Percentiles rank a stretch among this genome's conserved stretches.
phyloP scores from a whole-genome alignment of 805 yeast species.

The Torulaspora franciscae region DNA sequence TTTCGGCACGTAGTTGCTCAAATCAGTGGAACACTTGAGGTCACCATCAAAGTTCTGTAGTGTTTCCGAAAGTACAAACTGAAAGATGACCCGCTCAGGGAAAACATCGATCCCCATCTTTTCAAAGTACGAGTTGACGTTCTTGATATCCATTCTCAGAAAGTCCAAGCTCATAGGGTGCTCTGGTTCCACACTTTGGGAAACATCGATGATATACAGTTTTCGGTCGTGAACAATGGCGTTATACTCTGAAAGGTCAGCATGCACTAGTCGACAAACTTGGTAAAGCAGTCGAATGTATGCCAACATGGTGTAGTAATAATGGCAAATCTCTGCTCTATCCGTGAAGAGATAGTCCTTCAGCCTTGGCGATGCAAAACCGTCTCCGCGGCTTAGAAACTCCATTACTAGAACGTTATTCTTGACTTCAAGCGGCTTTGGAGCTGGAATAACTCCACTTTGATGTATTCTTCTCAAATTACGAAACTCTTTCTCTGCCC shows the following conservation, averaged over 20 bases:
- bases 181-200: constrained; percentile 96
- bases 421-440: constrained; percentile 84
- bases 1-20: constrained; percentile 38
- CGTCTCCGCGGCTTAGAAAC: constrained; percentile 66
- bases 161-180: constrained; percentile 96
- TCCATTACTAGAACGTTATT: constrained; percentile 95
- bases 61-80: constrained; percentile 57
- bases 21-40: constrained; percentile 30
- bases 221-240: constrained; percentile 75
- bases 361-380: constrained; percentile 86
- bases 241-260: constrained; percentile 94
- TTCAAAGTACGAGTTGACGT: constrained; percentile 82
- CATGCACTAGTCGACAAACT: constrained; percentile 87
- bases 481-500: constrained; percentile 98
- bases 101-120: constrained; percentile 69
- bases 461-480: constrained; percentile 76
- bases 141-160: constrained; percentile 94
- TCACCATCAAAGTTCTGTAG: constrained; percentile 40
- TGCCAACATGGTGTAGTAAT: constrained; percentile 73
- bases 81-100: constrained; percentile 77
- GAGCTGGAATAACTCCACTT: constrained; percentile 78
- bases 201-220: constrained; percentile 88
- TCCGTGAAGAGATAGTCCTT: constrained; percentile 75
- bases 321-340: constrained; percentile 57
- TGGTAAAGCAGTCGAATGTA: constrained; percentile 86